These are phyloP conservation scores for Cercospora sp. DNA, from an alignment of 2,329 filamentous ascomycete species.

Conservation along the genomic window DNA sequence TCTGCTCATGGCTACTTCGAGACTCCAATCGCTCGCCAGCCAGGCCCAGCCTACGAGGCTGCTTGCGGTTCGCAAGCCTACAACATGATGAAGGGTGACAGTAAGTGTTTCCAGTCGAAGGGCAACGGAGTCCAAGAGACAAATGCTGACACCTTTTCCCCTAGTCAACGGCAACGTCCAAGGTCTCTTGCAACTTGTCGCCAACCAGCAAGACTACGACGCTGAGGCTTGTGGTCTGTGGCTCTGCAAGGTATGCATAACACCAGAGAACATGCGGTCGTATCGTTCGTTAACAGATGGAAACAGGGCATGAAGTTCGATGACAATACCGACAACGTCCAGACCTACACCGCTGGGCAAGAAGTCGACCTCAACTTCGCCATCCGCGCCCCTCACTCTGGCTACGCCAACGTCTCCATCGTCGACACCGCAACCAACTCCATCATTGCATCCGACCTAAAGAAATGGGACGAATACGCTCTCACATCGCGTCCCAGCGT, in stretches of 20 bases:
- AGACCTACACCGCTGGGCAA: conserved; percentile 54
- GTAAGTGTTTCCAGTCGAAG: neutral
- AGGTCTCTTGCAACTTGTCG: conserved; percentile 53
- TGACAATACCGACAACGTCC: conserved; percentile 56
- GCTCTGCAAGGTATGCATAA: conserved; percentile 47
- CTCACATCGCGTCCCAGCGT: conserved; percentile 47
- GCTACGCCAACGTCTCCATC: conserved; percentile 59
- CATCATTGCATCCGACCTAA: conserved; percentile 55
- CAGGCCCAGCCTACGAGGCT: conserved; percentile 53
- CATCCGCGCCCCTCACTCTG: conserved; percentile 56
- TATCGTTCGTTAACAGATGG: neutral
- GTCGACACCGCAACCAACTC: conserved; percentile 55
- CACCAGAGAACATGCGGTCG: neutral
- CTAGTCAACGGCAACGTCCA: conserved; percentile 57
- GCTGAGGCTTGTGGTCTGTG: conserved; percentile 30
- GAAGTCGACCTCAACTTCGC: conserved; percentile 49
- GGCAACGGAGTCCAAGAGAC: neutral
- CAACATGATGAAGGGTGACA: conserved; percentile 55
- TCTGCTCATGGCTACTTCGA: conserved; percentile 57
- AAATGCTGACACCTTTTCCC: neutral
- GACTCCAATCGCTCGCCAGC: conserved; percentile 50
- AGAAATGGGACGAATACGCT: conserved; percentile 58
- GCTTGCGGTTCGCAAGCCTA: conserved; percentile 58
- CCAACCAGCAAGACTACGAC: conserved; percentile 31
- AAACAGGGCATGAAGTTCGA: conserved; percentile 57